A percentile compares a stretch with the other conserved stretches of the same genome.
phyloP scores from a whole-genome alignment of 2,329 filamentous ascomycete genomes.

The Fusarium newnesense region DNA sequence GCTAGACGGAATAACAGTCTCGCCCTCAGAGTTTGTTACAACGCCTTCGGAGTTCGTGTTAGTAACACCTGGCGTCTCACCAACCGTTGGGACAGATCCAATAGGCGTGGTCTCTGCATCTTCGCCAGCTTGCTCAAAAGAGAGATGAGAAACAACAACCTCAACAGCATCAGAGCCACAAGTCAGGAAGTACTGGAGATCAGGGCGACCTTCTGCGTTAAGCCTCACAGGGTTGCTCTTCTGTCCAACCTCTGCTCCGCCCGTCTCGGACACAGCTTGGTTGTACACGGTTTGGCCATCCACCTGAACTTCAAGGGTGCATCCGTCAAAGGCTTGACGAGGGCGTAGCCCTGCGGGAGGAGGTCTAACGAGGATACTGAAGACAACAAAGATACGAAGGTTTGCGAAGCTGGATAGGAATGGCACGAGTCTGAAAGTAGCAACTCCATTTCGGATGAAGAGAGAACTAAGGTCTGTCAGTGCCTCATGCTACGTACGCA shows the following conservation, averaged over 20 bases:
- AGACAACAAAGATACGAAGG: not conserved
- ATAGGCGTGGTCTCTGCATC: conserved; percentile 47
- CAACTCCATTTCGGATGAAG: not conserved
- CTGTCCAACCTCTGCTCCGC: not conserved
- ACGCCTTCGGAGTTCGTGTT: not conserved
- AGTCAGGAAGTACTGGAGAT: not conserved
- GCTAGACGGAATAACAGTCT: not conserved
- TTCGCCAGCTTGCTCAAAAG: conserved; percentile 7
- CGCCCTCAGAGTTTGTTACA: not conserved
- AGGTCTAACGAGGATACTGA: not conserved
- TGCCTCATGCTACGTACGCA: fast-evolving
- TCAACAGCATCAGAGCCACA: not conserved
- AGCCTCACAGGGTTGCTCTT: not conserved
- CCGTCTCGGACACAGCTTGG: not conserved
- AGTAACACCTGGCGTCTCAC: not conserved
- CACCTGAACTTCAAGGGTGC: not conserved
- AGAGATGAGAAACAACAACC: not conserved
- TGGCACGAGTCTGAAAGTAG: not conserved
- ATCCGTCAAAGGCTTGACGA: not conserved
- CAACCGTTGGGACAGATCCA: not conserved
- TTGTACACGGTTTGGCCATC: not conserved
- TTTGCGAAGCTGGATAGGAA: not conserved
- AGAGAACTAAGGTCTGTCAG: not conserved
- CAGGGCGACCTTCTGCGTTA: not conserved
- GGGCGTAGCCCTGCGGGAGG: not conserved